These are phyloP conservation scores for Aspergillus asperescens DNA, from an alignment of 495 filamentous ascomycete genomes.

Conservation along the genomic window DNA sequence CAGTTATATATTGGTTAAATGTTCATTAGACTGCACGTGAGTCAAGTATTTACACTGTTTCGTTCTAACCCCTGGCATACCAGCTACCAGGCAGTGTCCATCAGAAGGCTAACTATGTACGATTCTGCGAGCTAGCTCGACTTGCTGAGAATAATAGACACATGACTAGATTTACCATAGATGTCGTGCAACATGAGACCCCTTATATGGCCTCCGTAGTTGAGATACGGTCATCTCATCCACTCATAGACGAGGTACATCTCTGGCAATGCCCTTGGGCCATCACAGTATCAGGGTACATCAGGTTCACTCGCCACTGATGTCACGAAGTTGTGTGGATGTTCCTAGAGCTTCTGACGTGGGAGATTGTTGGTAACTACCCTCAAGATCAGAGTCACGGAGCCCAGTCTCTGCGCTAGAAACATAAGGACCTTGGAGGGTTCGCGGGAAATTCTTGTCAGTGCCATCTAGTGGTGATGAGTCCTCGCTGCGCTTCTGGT, in stretches of 20 bases:
- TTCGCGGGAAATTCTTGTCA: neutral
- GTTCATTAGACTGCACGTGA: too few relatives aligned
- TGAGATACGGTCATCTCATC: neutral
- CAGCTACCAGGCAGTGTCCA: slow-evolving; percentile 5
- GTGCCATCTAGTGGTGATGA: neutral
- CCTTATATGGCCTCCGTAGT: neutral
- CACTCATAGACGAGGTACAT: neutral
- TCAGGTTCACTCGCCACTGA: neutral
- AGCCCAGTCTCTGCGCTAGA: slow-evolving; percentile 7
- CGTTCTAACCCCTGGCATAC: slow-evolving; percentile 6
- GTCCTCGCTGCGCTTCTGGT: slow-evolving; percentile 1
- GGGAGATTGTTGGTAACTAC: slow-evolving; percentile 14
- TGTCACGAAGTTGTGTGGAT: neutral
- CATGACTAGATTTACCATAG: too few relatives aligned
- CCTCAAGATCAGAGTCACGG: slow-evolving; percentile 14
- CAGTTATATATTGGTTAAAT: neutral
- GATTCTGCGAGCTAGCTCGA: slow-evolving; percentile 2
- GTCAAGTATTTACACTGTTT: neutral
- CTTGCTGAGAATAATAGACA: neutral
- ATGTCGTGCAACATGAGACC: too few relatives aligned
- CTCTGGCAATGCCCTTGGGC: neutral
- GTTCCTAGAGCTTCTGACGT: neutral
- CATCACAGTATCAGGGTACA: neutral
- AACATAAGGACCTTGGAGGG: slow-evolving; percentile 5
- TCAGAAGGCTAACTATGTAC: neutral